A percentile compares a stretch with the other conserved stretches of the same genome.
Conservation (phyloP, 2,329 filamentous ascomycete species). For the Trichophyton simii region DNA sequence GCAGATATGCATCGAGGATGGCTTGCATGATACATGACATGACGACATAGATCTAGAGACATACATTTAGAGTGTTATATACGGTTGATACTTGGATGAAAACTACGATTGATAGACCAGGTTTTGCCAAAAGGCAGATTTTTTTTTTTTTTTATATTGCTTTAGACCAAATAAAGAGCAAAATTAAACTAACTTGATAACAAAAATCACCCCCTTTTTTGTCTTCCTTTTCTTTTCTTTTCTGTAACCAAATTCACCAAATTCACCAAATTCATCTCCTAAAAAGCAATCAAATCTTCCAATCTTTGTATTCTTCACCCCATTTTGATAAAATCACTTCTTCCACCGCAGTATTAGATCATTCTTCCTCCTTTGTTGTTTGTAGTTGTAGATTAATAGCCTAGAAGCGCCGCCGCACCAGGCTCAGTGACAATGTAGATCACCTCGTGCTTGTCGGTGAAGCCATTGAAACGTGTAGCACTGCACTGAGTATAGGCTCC, state of each 20-base stretch:
- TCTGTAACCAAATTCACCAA: background rate
- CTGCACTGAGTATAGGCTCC: constrained; percentile 98
- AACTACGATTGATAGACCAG: background rate
- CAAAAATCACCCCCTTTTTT: background rate
- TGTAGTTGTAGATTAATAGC: constrained; percentile 22
- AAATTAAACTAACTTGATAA: background rate
- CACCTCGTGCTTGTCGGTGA: constrained; percentile 80
- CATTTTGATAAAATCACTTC: background rate
- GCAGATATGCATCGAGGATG: background rate
- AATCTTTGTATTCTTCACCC: background rate
- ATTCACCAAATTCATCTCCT: background rate
- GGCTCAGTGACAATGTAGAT: constrained; percentile 93
- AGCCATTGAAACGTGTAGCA: constrained; percentile 94
- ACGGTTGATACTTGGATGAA: background rate
- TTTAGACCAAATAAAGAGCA: background rate
- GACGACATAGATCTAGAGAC: background rate
- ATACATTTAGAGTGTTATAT: background rate
- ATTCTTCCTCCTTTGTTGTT: background rate
- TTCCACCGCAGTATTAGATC: background rate
- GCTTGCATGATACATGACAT: background rate
- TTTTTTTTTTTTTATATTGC: background rate
- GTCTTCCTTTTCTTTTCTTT: background rate
- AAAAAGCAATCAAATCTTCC: background rate
- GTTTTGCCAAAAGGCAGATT: background rate
- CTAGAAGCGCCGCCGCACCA: constrained; percentile 63